Base-by-base conservation (phyloP, 768 basidiomycete species). In the Tylopilus vinaceipallidus region DNA sequence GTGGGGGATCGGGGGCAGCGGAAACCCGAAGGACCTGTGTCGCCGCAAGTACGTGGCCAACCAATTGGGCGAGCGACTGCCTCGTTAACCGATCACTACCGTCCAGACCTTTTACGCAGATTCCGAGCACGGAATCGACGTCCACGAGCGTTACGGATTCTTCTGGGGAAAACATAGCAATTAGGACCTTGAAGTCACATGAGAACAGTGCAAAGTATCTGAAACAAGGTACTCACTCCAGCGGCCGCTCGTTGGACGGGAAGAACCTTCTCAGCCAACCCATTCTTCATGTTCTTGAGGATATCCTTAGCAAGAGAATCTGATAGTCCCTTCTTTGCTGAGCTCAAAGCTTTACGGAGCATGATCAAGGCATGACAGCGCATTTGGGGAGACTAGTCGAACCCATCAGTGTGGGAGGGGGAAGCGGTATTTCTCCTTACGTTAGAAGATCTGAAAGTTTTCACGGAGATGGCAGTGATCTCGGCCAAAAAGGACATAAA, bases 401-500 rank as follows among this genome's bases (percentile, higher is more conserved):
- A 32, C 17, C 23, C 17, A 44, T 50, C 37, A 54, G 47, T 44
- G 26, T 51, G 50, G 26, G 57, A 24, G 12, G 17, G 40, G 16
- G 34, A 30, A 34, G 26, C 14, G 13, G 33, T 6, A 36, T 37
- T 32, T 29, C 11, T 27, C 71, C 90, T 53, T 53, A 90, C 93
- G 58, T 72, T 78, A 27, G 90, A 92, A 9, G 85, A 81, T 53
- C 80, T 87, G 57, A 80, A 77, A 0, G 85, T 80, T 64, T 84
- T 91, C 36, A 90, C 66, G 0, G 84, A 75, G 0, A 82, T 73
- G 2, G 75, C 71, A 17, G 81, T 72, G 29, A 95, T 88, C 63
- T 98, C 95, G 24, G 85, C 79, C 83, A 95, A 87, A 58, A 94
- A 88, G 0, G 94, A 97, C 94, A 98, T 95, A 64, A 94, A 84